Evolutionary conservation across 177 flowering plant species (phyloP), one percentile per base, ranked within the genome.

Genomic region (Vitis hybrid): DNA sequence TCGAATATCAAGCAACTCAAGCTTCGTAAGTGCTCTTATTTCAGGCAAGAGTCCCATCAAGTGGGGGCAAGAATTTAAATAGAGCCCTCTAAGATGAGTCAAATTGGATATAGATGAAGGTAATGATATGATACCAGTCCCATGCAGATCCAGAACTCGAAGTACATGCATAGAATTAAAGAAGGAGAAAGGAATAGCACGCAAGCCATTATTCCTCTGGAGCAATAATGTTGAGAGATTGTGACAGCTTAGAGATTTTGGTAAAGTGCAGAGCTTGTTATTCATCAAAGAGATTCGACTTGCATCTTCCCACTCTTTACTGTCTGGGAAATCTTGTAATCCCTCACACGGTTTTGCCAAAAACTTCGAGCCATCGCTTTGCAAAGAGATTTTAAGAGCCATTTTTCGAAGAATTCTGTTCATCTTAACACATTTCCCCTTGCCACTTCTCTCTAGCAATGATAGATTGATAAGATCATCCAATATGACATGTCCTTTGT

Each of bases 1-100:
- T 3, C 64, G 63, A 20, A 74, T 68, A 56, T 74, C 76, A 67
- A 71, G 72, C 33, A 72, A 60, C 67, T 76, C 69, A 60, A 76
- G 75, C 47, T 20, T 1, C 20, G 1, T 1, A 12, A 76, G 75
- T 52, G 17, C 18, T 19, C 8, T 13, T 3, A 67, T 50, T 22
- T 22, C 19, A 19, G 19, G 1, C 19, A 1, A 1, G 1, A 19
- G 19, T 19, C 19, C 19, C 1, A 1, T 19, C 1, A 19, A 19
- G 19, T 1, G 0, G 19, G 19, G 0, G 22, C 22, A 20, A 28
- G n/a, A 3, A 57, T 76, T 62, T 38, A 73, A 60, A 62, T 71
- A 66, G 2, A 76, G 68, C 2, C 57, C 79, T 62, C 14, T 71
- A 2, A 76, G 75, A 52, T 22, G 1, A 1, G 38, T 57, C 50